Conservation (phyloP, 345 rosid genomes). For the Eucalyptus guilfoylei region DNA sequence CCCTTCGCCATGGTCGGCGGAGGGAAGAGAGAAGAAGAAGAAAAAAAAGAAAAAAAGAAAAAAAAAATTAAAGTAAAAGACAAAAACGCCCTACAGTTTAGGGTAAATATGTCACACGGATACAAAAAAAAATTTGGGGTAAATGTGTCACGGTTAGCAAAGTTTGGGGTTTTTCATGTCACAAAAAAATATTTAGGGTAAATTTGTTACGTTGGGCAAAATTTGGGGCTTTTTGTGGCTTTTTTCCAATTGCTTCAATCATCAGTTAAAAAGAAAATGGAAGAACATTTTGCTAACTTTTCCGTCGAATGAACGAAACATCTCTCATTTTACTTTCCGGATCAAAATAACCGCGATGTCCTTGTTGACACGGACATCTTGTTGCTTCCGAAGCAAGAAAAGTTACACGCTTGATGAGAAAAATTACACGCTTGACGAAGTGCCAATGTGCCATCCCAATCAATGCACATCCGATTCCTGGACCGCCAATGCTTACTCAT, state of each 20-base stretch:
- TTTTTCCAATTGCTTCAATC: no score
- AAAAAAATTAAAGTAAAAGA: no score
- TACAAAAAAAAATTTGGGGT: accelerated
- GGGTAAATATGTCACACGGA: accelerated
- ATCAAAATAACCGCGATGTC: background rate
- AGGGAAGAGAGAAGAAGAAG: no score
- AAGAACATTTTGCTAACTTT: no score
- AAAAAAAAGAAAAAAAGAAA: no score
- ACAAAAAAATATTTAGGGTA: accelerated
- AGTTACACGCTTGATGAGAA: no score
- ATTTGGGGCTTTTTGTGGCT: accelerated
- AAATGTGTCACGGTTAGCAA: no score
- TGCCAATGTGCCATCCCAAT: background rate
- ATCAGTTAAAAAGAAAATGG: no score
- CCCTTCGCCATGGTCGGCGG: accelerated
- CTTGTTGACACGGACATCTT: background rate
- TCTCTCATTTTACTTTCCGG: background rate
- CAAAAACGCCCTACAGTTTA: accelerated
- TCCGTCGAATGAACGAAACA: no score
- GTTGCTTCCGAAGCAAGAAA: background rate
- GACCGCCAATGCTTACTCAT: background rate
- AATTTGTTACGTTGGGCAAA: accelerated
- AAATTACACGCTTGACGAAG: background rate
- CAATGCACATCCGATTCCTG: background rate
- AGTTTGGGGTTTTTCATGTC: accelerated